Percentiles rank a stretch among this genome's conserved stretches.
Conservation (phyloP, 176 grass and related monocot genomes). For the Tillandsia fasciculata region DNA sequence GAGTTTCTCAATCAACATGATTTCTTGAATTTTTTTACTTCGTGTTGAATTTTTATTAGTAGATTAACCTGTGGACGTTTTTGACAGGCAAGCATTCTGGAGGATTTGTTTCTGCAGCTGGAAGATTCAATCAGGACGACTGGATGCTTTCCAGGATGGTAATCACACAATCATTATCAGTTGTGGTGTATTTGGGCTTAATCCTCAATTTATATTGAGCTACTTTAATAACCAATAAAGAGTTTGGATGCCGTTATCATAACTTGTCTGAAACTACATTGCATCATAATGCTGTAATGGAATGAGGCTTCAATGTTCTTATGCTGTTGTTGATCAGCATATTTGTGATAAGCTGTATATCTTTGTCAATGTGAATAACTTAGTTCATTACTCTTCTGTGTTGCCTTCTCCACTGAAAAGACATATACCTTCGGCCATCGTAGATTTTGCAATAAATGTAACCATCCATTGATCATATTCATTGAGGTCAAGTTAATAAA, state of each 20-base stretch:
- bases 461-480: too few relatives aligned
- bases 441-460: too few relatives aligned
- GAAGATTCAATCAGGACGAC: conserved; percentile 66
- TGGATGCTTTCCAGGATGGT: conserved; percentile 96
- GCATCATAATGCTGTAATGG: too few relatives aligned
- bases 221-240: not conserved
- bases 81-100: conserved; percentile 76
- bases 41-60: conserved; percentile 4
- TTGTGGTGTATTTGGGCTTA: not conserved
- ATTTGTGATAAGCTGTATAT: too few relatives aligned
- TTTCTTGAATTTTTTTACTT: conserved; percentile 2
- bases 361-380: not conserved
- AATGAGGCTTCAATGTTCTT: too few relatives aligned
- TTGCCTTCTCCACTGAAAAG: not conserved
- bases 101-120: conserved; percentile 87
- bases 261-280: too few relatives aligned
- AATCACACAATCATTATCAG: conserved; percentile 12
- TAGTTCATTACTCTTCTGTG: not conserved
- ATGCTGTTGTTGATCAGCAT: too few relatives aligned
- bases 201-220: not conserved
- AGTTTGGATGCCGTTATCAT: not conserved
- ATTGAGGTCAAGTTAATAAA: too few relatives aligned
- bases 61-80: conserved; percentile 1
- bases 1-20: conserved; percentile 6
- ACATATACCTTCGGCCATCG: not conserved